These are phyloP conservation scores for Oryza brachyantha DNA, from an alignment of 176 grass and related monocot species.

Conservation along the genomic window DNA sequence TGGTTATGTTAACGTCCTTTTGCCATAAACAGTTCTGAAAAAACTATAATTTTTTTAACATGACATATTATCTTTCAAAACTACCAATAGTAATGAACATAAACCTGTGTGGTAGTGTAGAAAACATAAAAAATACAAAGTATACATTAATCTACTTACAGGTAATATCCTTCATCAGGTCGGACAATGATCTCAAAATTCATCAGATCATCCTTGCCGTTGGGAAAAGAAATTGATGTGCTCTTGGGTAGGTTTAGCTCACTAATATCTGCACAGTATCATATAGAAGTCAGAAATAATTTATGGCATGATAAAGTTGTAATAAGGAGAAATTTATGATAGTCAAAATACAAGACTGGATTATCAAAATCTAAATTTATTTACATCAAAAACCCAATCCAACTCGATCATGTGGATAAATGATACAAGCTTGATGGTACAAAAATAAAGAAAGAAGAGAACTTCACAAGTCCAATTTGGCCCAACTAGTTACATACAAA, in stretches of 20 bases:
- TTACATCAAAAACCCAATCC: no score
- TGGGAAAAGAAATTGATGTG: constrained; percentile 74
- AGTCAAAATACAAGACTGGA: no score
- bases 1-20: no score
- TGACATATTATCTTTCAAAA: not conserved
- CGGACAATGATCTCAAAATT: constrained; percentile 74
- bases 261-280: constrained; percentile 63
- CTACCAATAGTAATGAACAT: not conserved
- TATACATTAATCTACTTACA: constrained; percentile 42
- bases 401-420: no score
- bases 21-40: no score
- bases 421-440: no score
- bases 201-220: constrained; percentile 89
- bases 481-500: no score
- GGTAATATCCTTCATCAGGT: constrained; percentile 85
- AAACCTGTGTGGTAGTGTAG: not conserved
- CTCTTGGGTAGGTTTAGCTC: constrained; percentile 81
- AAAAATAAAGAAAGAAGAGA: no score
- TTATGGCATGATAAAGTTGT: not conserved
- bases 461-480: no score
- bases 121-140: not conserved
- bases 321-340: no score
- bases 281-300: constrained; percentile 6
- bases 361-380: no score
- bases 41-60: not conserved